Base-by-base conservation (phyloP, 768 basidiomycete species). In the Ramaria rubella region DNA sequence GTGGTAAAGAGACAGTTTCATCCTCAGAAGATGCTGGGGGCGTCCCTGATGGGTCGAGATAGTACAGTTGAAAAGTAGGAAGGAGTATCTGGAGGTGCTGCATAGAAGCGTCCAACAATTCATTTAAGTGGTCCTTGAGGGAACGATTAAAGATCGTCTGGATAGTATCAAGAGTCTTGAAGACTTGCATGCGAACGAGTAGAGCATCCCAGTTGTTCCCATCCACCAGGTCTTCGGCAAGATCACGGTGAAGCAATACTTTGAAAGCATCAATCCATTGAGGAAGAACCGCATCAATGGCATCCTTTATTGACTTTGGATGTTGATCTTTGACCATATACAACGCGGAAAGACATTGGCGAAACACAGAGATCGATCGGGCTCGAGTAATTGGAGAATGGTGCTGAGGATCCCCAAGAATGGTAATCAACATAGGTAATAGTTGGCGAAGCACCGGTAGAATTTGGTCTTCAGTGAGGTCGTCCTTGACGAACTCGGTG, bases 301-400 rank as follows among this genome's bases (percentile, higher is more conserved):
- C 93, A 61, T 90, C 86, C 64, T 88, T 88, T 34, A 90, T 90
- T 0, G 89, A 81, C 57, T 87, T 82, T 0, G 94, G 91, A 63
- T 94, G 87, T 61, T 93, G 87, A 33, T 93, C 92, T 67, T 94
- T 93, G 56, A 98, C 92, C 85, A 94, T 97, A 70, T 89, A 94
- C 17, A 98, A 76, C 5, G 93, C 86, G 51, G 83, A 81, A 3
- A 96, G 77, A 64, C 92, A 94, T 73, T 97, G 91, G 29, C 87
- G 77, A 73, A 97, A 97, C 30, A 96, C 92, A 4, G 85, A 79
- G 15, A 99, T 77, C 3, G 91, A 85, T 27, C 91, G 81, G 0
- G 94, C 83, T 29, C 95, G 84, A 6, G 95, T 96, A 5, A 86
- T 73, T 0, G 90, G 77, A 1, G 86, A 81, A 66, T 96, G 86